Percentiles rank a stretch among this genome's conserved stretches.
phyloP scores from a whole-genome alignment of 2,329 filamentous ascomycete genomes.

The Talaromyces sp. region DNA sequence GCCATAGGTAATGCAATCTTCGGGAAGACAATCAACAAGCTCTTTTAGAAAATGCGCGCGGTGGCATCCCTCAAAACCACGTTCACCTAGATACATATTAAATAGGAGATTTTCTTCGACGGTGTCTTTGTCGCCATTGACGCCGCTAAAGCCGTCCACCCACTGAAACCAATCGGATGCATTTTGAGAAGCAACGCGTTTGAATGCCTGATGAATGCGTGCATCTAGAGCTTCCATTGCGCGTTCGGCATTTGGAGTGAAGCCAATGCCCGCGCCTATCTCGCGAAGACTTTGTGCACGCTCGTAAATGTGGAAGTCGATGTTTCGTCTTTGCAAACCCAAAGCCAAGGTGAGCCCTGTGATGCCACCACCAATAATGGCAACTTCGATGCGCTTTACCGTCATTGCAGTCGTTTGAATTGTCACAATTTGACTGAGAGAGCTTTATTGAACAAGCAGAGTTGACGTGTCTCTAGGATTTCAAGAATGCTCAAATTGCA shows the following conservation, averaged over 20 bases:
- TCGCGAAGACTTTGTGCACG: conserved; percentile 53
- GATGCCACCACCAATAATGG: conserved; percentile 61
- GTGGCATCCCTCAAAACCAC: conserved; percentile 33
- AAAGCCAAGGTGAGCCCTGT: conserved; percentile 54
- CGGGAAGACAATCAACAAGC: conserved; percentile 30
- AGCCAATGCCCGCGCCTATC: conserved; percentile 56
- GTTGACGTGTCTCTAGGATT: background rate
- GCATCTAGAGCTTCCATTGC: conserved; percentile 55
- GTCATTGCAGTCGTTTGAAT: background rate
- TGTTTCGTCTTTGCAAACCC: conserved; percentile 45
- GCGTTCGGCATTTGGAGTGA: conserved; percentile 54
- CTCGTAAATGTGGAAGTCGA: conserved; percentile 55
- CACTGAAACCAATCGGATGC: conserved; percentile 27
- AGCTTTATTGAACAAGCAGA: background rate
- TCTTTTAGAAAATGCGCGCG: conserved; percentile 35
- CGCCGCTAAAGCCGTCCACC: conserved; percentile 24
- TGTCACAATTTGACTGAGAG: too few species aligned
- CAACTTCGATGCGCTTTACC: conserved; percentile 39
- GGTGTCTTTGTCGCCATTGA: conserved; percentile 20
- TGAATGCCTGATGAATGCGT: conserved; percentile 28
- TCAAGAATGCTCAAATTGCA: background rate
- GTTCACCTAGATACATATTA: conserved; percentile 30
- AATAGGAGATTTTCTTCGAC: conserved; percentile 24
- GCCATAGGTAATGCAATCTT: conserved; percentile 30
- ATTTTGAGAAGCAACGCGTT: conserved; percentile 31